phyloP scores from a whole-genome alignment of 1,284 basidiomycete genomes.

The Ustilago cynodontis region DNA sequence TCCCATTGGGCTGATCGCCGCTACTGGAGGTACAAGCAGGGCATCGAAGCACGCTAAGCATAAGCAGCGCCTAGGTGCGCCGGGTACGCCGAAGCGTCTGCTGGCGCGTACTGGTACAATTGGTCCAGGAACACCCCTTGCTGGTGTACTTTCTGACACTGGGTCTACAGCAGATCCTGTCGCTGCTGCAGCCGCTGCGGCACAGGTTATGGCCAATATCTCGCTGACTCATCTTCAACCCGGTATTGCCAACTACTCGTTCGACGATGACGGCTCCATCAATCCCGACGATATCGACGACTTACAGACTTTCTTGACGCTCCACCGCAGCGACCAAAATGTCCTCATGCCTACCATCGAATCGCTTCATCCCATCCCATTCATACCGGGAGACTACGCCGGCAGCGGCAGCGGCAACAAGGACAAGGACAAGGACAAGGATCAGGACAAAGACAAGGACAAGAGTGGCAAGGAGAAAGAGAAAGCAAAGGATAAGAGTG shows the following conservation, averaged over 20 bases:
- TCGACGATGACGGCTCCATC: slow-evolving; percentile 57
- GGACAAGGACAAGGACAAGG: slow-evolving; percentile 34
- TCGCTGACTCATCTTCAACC: slow-evolving; percentile 32
- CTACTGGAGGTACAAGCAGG: slow-evolving; percentile 16
- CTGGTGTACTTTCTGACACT: slow-evolving; percentile 5
- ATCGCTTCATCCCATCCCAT: slow-evolving; percentile 53
- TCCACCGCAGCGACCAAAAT: slow-evolving; percentile 27
- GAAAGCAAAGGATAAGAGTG: slow-evolving; percentile 30
- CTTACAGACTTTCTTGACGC: slow-evolving; percentile 48
- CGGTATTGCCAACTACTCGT: slow-evolving; percentile 26
- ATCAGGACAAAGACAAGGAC: slow-evolving; percentile 23
- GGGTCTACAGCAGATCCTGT: slow-evolving; percentile 11
- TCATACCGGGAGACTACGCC: slow-evolving; percentile 33
- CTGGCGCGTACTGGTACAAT: slow-evolving; percentile 16
- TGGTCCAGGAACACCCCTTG: slow-evolving; percentile 29
- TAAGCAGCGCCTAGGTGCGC: slow-evolving; percentile 46
- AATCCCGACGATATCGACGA: slow-evolving; percentile 54
- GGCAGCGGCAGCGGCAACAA: slow-evolving; percentile 22
- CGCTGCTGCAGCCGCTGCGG: slow-evolving; percentile 20
- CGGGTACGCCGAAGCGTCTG: slow-evolving; percentile 45
- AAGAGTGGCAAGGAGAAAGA: slow-evolving; percentile 27
- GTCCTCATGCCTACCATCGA: slow-evolving; percentile 54
- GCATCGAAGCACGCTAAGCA: slow-evolving; percentile 37
- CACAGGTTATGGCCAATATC: slow-evolving; percentile 35
- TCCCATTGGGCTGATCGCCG: slow-evolving; percentile 22